Evolutionary conservation across 2,329 filamentous ascomycete species (phyloP).

Genomic region (Lecanoromycetidae sp.): DNA sequence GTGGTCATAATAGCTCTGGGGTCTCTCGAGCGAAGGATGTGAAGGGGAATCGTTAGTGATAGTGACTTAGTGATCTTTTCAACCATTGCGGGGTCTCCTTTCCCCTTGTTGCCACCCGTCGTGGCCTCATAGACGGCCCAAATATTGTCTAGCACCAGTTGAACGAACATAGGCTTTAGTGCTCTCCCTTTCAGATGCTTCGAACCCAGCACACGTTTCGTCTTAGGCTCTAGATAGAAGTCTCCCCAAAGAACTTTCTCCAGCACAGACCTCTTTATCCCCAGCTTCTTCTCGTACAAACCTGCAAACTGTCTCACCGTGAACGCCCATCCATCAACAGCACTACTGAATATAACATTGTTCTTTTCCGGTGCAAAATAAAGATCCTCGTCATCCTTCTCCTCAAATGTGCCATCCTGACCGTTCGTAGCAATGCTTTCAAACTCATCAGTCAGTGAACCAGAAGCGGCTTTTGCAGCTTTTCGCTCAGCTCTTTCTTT

Average conservation of each 20-base stretch:
- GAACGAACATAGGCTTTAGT: conserved; percentile 94
- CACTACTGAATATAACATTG: conserved; percentile 97
- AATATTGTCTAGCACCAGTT: conserved; percentile 85
- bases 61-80: conserved; percentile 95
- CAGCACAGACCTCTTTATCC: conserved; percentile 75
- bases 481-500: conserved; percentile 30
- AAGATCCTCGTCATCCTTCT: conserved; percentile 88
- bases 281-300: conserved; percentile 91
- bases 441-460: conserved; percentile 37
- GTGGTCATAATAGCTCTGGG: conserved; percentile 71
- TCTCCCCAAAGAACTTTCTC: conserved; percentile 96
- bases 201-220: conserved; percentile 76
- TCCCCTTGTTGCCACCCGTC: conserved; percentile 66
- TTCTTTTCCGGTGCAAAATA: conserved; percentile 98
- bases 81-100: conserved; percentile 67
- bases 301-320: conserved; percentile 88
- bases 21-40: conserved; percentile 73
- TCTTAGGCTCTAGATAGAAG: conserved; percentile 93
- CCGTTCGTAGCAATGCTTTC: conserved; percentile 38
- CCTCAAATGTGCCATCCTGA: conserved; percentile 57
- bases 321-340: conserved; percentile 98
- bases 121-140: conserved; percentile 95
- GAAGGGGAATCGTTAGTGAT: conserved; percentile 69
- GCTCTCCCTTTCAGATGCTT: conserved; percentile 89
- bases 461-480: conserved; percentile 40